Evolutionary conservation across 495 filamentous ascomycete genomes (phyloP), one percentile per base, ranked within the genome.

Genomic region (Penicillium cosmopolitanum): DNA sequence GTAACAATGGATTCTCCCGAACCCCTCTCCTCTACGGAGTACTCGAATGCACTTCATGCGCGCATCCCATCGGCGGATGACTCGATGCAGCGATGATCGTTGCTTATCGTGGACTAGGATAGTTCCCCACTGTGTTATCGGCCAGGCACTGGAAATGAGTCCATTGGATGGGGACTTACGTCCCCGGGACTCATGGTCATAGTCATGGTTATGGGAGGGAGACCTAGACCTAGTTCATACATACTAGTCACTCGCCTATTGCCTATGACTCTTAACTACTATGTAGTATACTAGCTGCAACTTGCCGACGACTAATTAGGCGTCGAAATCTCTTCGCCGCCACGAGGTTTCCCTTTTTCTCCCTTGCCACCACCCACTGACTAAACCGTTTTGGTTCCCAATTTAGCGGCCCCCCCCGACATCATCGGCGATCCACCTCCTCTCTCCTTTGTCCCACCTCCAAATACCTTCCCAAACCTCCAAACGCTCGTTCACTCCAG

Each of bases 11-110:
- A 13, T 46, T 46, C 0, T 46, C n/a, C 43, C 43, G n/a, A 23
- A 23, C 23, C 23, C 23, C 23, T 4, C 23, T 23, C 23, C 23
- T 23, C 21, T 21, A 21, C 21, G 21, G n/a, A n/a, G n/a, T n/a
- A n/a, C n/a, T n/a, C n/a, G n/a, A n/a, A 21, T 21, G 19, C 23
- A 3, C 23, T 23, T 23, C 23, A 23, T 23, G 23, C 23, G 23
- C 23, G 23, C 23, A 21, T 21, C 19, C 19, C 19, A 21, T 21
- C 19, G 23, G 6, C 28, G 28, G 28, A 31, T 31, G 56, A 63
- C 52, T 58, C 38, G 51, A 36, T 53, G 56, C 56, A 59, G 52
- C 36, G 61, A 51, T 48, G 61, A 63, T 63, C 61, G 28, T 19
- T 63, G 1, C 61, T 63, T 63, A 63, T 63, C 61, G 51, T 35